phyloP scores from a whole-genome alignment of 2,329 filamentous ascomycete species.

The Neocucurbitaria cava region DNA sequence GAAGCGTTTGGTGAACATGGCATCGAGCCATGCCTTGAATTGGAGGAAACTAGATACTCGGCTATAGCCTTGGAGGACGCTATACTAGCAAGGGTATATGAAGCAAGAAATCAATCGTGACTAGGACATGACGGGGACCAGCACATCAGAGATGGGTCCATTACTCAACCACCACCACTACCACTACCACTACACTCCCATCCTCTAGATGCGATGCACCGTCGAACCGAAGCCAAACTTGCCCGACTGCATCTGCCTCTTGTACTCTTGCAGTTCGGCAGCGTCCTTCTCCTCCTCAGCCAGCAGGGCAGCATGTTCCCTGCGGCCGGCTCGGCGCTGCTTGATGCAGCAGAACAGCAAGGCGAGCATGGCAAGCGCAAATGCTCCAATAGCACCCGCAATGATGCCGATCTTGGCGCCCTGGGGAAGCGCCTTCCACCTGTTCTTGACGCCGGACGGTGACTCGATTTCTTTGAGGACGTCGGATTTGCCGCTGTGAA shows the following conservation, averaged over 20 bases:
- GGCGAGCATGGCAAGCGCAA: slow-evolving; percentile 32
- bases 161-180: background rate
- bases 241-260: slow-evolving; percentile 34
- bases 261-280: slow-evolving; percentile 44
- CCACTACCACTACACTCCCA: too few relatives aligned
- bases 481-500: slow-evolving; percentile 43
- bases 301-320: slow-evolving; percentile 41
- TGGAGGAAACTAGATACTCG: slow-evolving; percentile 1
- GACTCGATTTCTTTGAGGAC: slow-evolving; percentile 44
- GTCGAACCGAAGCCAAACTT: slow-evolving; percentile 27
- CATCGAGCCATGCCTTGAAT: background rate
- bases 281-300: slow-evolving; percentile 47
- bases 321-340: slow-evolving; percentile 46
- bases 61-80: slow-evolving; percentile 7
- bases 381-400: slow-evolving; percentile 33
- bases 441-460: slow-evolving; percentile 45
- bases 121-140: slow-evolving; percentile 11
- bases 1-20: background rate
- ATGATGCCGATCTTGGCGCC: slow-evolving; percentile 46
- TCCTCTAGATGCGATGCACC: slow-evolving; percentile 14
- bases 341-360: slow-evolving; percentile 49
- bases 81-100: slow-evolving; percentile 19
- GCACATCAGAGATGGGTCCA: background rate
- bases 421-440: slow-evolving; percentile 43
- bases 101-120: slow-evolving; percentile 12